Evolutionary conservation across 2,329 filamentous ascomycete genomes (phyloP), one percentile per base, ranked within the genome.

Genomic region (Penicillium sp.): DNA sequence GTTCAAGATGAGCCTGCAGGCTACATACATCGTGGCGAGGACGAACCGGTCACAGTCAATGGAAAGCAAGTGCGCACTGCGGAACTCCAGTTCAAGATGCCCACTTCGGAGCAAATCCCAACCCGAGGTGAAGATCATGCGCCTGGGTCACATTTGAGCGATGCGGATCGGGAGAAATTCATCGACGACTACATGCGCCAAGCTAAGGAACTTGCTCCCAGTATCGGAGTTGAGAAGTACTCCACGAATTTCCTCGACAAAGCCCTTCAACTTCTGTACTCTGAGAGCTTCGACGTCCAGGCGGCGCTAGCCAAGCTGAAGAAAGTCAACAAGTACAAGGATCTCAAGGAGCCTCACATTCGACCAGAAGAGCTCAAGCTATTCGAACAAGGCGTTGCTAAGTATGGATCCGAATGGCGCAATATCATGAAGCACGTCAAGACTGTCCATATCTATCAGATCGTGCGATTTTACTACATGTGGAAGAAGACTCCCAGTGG

Each of bases 401-500:
- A 94, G 69, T 96, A 88, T 67, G 94, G 94, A 19, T 97, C 93
- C 0, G 94, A 99, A 74, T 85, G 96, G 65, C 84, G 90, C 61
- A 82, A 83, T 43, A 88, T 97, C 56, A 91, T 87, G 61, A 86
- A 89, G 62, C 89, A 96, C 70, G 90, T 97, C 66, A 75, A 76
- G n/a, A 90, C 87, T 0, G 84, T 94, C 62, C 85, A 84, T 38
- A 86, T 91, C 58, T 86, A 87, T 47, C 84, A 90, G 55, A 88
- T 97, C 58, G 91, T 96, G 26, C 89, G 94, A 3, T 95, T 89
- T 69, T 99, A 97, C 74, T 99, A 99, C 71, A 90, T 90, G 61
- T 99, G 94, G 94, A 99, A 99, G 77, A 97, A 97, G 74, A 91
- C 91, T 0, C 82, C 88, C 2, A 86, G 87, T 55, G 94, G 94